A percentile compares a stretch with the other conserved stretches of the same genome.
Evolutionary conservation across 257 asterid genomes (phyloP).

Genomic region (Solanum sitiens): DNA sequence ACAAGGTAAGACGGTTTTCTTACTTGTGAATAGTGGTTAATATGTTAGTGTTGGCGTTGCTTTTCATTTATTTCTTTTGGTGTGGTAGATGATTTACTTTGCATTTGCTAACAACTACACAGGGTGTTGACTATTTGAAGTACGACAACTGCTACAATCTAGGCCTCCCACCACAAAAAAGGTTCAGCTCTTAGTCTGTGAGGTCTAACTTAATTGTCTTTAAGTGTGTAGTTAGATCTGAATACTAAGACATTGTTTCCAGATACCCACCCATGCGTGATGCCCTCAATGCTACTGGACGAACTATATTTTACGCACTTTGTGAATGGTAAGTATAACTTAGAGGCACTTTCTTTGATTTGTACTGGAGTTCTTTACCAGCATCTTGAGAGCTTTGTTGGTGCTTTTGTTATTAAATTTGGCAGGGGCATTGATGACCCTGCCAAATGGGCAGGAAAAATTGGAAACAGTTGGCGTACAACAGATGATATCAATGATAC

Average conservation of each 20-base stretch:
- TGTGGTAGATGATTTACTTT: neutral
- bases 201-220: neutral
- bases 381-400: neutral
- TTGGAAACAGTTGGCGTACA: conserved; percentile 98
- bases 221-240: neutral
- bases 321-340: conserved; percentile 68
- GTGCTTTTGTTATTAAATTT: conserved; percentile 2
- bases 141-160: conserved; percentile 97
- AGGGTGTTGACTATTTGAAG: conserved; percentile 92
- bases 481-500: conserved; percentile 87
- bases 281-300: conserved; percentile 88
- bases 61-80: neutral
- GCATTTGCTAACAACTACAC: conserved; percentile 6
- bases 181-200: conserved; percentile 25
- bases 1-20: neutral
- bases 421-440: conserved; percentile 89
- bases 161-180: conserved; percentile 67
- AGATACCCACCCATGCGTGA: conserved; percentile 99
- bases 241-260: conserved; percentile 2
- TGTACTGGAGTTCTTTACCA: neutral
- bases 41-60: neutral
- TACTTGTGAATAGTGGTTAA: neutral
- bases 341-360: neutral
- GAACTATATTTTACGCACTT: conserved; percentile 69
- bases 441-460: conserved; percentile 79